Base-by-base conservation (phyloP, 2,329 filamentous ascomycete genomes). In the Phialophora verrucosa region DNA sequence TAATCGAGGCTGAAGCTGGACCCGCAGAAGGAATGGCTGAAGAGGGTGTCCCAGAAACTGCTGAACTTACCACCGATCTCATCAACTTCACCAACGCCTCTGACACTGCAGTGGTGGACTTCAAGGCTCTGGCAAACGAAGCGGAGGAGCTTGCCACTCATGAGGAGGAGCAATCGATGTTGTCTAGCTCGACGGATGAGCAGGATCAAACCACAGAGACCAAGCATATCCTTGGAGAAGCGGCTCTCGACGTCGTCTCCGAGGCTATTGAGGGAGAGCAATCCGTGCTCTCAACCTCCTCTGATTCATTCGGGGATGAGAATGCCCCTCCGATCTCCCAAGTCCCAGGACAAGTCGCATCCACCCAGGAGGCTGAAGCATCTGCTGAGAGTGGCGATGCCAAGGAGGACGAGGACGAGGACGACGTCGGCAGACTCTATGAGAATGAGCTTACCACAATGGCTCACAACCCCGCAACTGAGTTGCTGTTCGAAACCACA, bases 131-230 rank as follows among this genome's bases (percentile, higher is more conserved):
- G 4, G 70, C 67, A 8, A 31, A 63, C 32, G 70, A 71, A 49
- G 71, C 69, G 12, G 70, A 74, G 20, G 59, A 66, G 10, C 49
- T 59, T 14, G 60, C 70, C 38, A n/a, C 5, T 44, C 38, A 65
- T 35, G 68, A 70, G 42, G 60, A 65, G 42, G 62, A 60, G n/a
- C 23, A 51, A 31, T 69, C 66, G 17, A 29, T 69, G 11, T 27
- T 74, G 25, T 90, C 88, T 0, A 86, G 88, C 8, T 12, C 12
- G 27, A 27, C 23, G 32, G 76, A 86, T 10, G 87, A 84, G 3
- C 81, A 32, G 20, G 29, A 55, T 3, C 27, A 55, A 8, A 29
- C 1, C 7, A 29, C 86, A 23, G 84, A 88, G 65, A 83, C 83
- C 20, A 78, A 78, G 25, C 76, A 86, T 35, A 67, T 81, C 10